Conservation (phyloP, 345 rosid species). For the Eutrema heterophyllum region DNA sequence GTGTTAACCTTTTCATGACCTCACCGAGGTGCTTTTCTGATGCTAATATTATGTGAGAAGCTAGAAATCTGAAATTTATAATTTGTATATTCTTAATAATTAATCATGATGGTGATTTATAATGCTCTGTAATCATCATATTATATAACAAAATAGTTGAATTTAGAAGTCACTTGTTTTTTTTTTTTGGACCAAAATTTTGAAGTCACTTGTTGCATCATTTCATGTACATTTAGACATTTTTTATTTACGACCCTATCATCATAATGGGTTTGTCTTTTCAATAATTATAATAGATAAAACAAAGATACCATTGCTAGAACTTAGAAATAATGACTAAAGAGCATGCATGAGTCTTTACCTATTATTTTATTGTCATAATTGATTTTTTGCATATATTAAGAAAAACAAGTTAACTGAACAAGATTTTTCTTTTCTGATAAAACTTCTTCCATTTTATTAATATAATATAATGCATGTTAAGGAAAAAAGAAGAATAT, state of each 20-base stretch:
- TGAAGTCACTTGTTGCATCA: constrained; percentile 1
- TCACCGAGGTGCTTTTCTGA: constrained; percentile 22
- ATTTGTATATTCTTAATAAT: neutral
- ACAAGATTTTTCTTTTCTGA: no score
- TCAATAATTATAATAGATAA: constrained; percentile 17
- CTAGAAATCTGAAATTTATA: neutral
- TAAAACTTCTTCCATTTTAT: no score
- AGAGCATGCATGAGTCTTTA: constrained; percentile 16
- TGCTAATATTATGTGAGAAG: constrained; percentile 16
- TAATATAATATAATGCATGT: no score
- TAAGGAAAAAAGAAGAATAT: no score
- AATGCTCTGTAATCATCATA: constrained; percentile 7
- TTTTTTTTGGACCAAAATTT: no score
- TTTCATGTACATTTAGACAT: constrained; percentile 14
- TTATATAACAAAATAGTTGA: constrained; percentile 1
- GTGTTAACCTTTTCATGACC: constrained; percentile 14
- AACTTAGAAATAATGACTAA: constrained; percentile 20
- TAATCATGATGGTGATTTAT: constrained; percentile 3
- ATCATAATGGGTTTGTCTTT: constrained; percentile 50
- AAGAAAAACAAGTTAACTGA: no score
- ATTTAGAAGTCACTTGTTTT: neutral
- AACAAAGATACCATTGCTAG: constrained; percentile 19
- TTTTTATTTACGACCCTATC: constrained; percentile 34
- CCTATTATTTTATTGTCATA: neutral
- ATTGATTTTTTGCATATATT: neutral